These are phyloP conservation scores for Rhodotorula sp. DNA, from an alignment of 1,284 basidiomycete species.

Conservation along the genomic window DNA sequence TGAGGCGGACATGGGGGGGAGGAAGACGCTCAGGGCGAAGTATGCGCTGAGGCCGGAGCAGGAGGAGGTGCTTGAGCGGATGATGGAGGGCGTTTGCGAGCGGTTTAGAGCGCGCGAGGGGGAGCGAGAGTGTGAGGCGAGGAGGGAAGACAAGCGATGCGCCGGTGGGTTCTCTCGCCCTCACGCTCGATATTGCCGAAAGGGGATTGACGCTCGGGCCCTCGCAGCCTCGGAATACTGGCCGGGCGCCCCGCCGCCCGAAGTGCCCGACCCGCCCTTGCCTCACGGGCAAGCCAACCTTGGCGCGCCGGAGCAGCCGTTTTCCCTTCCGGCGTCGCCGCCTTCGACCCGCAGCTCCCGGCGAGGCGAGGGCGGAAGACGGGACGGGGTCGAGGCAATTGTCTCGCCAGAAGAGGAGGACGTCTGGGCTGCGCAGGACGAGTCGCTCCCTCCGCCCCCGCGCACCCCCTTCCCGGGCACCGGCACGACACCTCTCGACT, in stretches of 20 bases:
- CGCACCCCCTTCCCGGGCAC: background rate
- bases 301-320: too few relatives aligned
- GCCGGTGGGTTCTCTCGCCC: background rate
- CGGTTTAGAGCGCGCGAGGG: background rate
- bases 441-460: too few relatives aligned
- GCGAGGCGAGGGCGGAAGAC: too few relatives aligned
- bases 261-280: background rate
- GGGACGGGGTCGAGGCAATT: too few relatives aligned
- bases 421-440: background rate
- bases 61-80: constrained; percentile 3
- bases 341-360: background rate
- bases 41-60: constrained; percentile 1
- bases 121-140: background rate
- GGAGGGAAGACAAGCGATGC: too few relatives aligned
- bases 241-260: background rate
- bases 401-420: background rate
- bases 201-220: background rate
- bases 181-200: background rate
- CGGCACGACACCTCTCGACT: background rate
- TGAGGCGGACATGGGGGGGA: background rate
- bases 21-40: constrained; percentile 3
- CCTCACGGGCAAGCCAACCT: too few relatives aligned
- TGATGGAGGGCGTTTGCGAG: background rate
- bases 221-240: background rate
- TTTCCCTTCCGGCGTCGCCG: background rate